Percentiles rank a stretch among this genome's conserved stretches.
Conservation (phyloP, 1,284 basidiomycete species). For the Ceratobasidium sp. region DNA sequence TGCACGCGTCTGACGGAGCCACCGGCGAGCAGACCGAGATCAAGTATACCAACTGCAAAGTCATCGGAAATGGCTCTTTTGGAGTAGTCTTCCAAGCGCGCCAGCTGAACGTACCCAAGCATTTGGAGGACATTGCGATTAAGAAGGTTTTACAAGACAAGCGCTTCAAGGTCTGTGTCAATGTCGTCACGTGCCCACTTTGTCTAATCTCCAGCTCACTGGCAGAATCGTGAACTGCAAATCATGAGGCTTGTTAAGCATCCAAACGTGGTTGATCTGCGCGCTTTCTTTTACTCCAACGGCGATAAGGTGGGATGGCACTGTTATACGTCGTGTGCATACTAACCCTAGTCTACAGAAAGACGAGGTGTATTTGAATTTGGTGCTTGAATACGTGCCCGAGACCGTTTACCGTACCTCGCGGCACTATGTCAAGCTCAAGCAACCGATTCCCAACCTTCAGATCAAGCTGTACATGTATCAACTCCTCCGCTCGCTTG, state of each 20-base stretch:
- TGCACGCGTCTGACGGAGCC: constrained; percentile 94
- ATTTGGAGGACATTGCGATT: constrained; percentile 92
- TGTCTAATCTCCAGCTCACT: constrained; percentile 18
- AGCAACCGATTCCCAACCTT: constrained; percentile 99
- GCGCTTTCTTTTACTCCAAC: constrained; percentile 99
- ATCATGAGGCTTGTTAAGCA: constrained; percentile 98
- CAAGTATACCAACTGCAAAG: constrained; percentile 96
- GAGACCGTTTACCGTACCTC: constrained; percentile 99
- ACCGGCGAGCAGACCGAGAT: constrained; percentile 87
- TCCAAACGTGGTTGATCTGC: constrained; percentile 97
- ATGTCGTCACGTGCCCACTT: constrained; percentile 41
- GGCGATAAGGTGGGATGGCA: constrained; percentile 86
- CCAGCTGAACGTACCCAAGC: constrained; percentile 66
- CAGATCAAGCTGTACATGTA: constrained; percentile 99
- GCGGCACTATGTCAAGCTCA: constrained; percentile 98
- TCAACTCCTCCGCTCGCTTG: constrained; percentile 94
- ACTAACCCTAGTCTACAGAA: constrained; percentile 63
- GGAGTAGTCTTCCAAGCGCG: constrained; percentile 96
- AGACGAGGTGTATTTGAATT: constrained; percentile 99
- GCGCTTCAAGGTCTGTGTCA: constrained; percentile 91
- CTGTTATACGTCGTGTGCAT: constrained; percentile 26
- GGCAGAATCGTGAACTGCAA: constrained; percentile 97
- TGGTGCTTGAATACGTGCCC: constrained; percentile 98
- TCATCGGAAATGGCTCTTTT: constrained; percentile 98
- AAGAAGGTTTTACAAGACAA: constrained; percentile 99